Evolutionary conservation across 371 early-diverging fungal species (phyloP).

Genomic region (Mortierella sp.): DNA sequence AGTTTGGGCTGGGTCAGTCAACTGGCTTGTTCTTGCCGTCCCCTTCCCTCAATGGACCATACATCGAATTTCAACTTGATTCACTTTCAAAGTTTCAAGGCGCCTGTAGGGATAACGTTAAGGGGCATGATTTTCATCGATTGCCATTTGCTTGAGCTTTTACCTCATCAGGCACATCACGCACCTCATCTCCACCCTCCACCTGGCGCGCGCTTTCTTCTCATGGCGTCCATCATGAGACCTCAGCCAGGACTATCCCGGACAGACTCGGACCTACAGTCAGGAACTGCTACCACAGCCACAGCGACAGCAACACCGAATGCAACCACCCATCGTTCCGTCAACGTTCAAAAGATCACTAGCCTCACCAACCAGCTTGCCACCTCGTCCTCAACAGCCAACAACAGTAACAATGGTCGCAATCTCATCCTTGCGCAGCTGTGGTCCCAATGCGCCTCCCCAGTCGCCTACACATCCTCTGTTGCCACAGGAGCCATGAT

Average conservation of each 20-base stretch:
- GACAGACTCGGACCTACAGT: constrained; percentile 5
- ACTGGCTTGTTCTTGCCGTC: too few relatives aligned
- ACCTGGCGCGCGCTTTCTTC: background rate
- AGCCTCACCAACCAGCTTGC: constrained; percentile 20
- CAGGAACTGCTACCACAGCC: background rate
- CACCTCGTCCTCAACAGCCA: constrained; percentile 2
- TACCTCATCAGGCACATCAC: background rate
- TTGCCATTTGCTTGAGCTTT: background rate
- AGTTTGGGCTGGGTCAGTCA: background rate
- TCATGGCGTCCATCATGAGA: constrained; percentile 8
- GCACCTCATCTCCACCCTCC: background rate
- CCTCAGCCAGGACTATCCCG: background rate
- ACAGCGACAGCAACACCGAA: background rate
- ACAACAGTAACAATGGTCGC: constrained; percentile 13
- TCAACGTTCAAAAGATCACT: constrained; percentile 42
- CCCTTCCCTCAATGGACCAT: too few relatives aligned
- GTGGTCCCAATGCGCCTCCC: constrained; percentile 46
- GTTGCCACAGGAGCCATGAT: constrained; percentile 35
- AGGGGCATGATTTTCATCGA: background rate
- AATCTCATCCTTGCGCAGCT: constrained; percentile 40
- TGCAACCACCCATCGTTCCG: constrained; percentile 34
- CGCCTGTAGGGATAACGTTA: background rate
- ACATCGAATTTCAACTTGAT: background rate
- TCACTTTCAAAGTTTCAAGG: background rate
- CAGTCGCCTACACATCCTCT: constrained; percentile 35